These are phyloP conservation scores for Tardiomyces depauwii DNA, from an alignment of 1,139 yeast species.

Conservation along the genomic window DNA sequence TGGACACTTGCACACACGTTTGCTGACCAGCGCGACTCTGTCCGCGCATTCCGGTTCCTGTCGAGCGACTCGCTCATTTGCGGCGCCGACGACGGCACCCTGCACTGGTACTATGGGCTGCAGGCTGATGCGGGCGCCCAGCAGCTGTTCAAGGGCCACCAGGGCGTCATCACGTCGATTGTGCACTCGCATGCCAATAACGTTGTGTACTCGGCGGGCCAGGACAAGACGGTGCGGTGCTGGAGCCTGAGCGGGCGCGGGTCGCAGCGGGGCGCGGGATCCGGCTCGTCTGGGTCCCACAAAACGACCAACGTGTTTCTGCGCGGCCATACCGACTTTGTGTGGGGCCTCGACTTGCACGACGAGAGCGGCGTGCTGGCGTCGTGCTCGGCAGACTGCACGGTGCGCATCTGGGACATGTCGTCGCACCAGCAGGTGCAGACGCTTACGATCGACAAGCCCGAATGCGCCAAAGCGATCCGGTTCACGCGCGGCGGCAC, in stretches of 20 bases:
- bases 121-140: conserved; percentile 4
- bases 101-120: conserved; percentile 13
- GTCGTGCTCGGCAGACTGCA: conserved; percentile 14
- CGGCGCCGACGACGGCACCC: conserved; percentile 15
- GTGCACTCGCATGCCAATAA: conserved; percentile 11
- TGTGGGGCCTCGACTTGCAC: conserved; percentile 14
- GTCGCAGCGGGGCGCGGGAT: conserved; percentile 3
- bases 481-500: conserved; percentile 6
- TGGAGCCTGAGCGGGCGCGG: conserved; percentile 8
- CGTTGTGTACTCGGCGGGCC: conserved; percentile 15
- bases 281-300: neutral
- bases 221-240: conserved; percentile 11
- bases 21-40: conserved; percentile 8
- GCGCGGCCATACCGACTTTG: conserved; percentile 13
- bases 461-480: neutral
- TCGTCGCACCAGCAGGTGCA: neutral
- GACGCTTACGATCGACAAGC: neutral
- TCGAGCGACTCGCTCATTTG: conserved; percentile 9
- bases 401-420: conserved; percentile 17
- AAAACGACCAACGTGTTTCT: neutral
- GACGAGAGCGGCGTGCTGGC: conserved; percentile 14
- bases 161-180: conserved; percentile 13
- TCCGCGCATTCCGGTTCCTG: conserved; percentile 8
- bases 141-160: conserved; percentile 12
- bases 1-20: conserved; percentile 2